Conservation (phyloP, 2,329 filamentous ascomycete species). For the Graphilbum fragrans region DNA sequence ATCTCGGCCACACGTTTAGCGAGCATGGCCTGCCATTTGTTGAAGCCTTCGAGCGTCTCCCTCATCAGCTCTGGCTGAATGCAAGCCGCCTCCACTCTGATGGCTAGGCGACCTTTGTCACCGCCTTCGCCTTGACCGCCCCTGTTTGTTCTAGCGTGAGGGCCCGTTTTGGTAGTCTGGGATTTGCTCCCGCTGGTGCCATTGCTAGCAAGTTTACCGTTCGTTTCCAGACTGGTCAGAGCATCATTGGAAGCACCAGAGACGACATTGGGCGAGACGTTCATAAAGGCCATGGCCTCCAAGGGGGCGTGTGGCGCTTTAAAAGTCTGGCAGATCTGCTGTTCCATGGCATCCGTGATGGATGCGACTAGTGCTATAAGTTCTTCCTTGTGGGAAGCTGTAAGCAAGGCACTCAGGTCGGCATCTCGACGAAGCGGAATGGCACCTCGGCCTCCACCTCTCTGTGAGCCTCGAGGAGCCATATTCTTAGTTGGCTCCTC, state of each 20-base stretch:
- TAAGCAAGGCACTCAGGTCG: constrained; percentile 38
- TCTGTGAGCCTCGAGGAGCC: constrained; percentile 7
- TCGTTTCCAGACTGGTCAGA: too few relatives aligned
- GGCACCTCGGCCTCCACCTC: constrained; percentile 2
- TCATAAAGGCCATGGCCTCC: neutral
- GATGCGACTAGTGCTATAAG: constrained; percentile 36
- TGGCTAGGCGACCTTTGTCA: neutral
- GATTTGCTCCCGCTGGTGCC: too few relatives aligned
- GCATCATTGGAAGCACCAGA: neutral
- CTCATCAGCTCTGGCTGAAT: constrained; percentile 50
- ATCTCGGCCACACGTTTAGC: constrained; percentile 60
- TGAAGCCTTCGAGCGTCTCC: constrained; percentile 58
- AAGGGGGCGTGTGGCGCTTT: constrained; percentile 17
- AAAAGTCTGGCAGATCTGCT: constrained; percentile 38
- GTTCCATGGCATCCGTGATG: constrained; percentile 43
- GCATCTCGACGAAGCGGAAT: constrained; percentile 27
- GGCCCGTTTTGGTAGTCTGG: too few relatives aligned
- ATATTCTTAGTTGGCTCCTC: constrained; percentile 1
- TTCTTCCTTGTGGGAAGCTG: constrained; percentile 35
- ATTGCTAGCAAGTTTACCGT: too few relatives aligned
- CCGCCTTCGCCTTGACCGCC: neutral
- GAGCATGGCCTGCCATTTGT: constrained; percentile 67
- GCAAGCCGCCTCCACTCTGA: constrained; percentile 47
- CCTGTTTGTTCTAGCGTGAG: neutral
- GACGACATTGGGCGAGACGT: neutral